Evolutionary conservation across 768 basidiomycete species (phyloP).

Genomic region (Boletus rufocinnamomeus): DNA sequence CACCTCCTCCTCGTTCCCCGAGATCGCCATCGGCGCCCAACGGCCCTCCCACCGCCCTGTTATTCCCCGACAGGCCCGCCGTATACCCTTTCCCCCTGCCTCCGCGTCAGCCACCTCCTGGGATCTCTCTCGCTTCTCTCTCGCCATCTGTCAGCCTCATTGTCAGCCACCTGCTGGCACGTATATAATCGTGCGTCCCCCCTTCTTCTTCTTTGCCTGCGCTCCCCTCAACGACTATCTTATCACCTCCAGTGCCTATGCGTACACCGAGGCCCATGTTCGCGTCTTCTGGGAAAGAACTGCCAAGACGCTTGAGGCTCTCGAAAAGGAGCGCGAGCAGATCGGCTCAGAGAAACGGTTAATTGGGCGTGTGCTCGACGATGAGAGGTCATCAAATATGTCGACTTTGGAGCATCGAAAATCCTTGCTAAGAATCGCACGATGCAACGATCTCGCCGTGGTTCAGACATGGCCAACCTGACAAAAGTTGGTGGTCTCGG

Average conservation of each 20-base stretch:
- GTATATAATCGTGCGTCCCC: no score
- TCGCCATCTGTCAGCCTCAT: no score
- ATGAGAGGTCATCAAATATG: constrained; percentile 94
- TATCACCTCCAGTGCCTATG: constrained; percentile 33
- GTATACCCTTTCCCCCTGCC: no score
- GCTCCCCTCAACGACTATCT: constrained; percentile 36
- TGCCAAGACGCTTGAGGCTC: constrained; percentile 52
- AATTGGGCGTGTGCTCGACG: constrained; percentile 90
- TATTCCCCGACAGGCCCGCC: no score
- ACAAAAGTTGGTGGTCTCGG: constrained; percentile 42
- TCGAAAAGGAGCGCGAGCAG: constrained; percentile 66
- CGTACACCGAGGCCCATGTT: constrained; percentile 63
- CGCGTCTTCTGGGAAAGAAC: constrained; percentile 77
- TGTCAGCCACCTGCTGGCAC: no score
- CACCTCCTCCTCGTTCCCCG: no score
- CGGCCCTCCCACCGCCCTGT: no score
- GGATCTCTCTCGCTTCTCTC: no score
- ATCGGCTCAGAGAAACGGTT: constrained; percentile 70
- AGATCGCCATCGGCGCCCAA: no score
- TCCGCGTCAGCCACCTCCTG: no score
- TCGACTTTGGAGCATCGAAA: constrained; percentile 97
- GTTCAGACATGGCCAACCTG: constrained; percentile 41
- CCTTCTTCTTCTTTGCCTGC: no score
- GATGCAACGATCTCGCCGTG: constrained; percentile 68
- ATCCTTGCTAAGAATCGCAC: constrained; percentile 90